phyloP scores from a whole-genome alignment of 164 flowering plant species.

The Echeveria elegans region DNA sequence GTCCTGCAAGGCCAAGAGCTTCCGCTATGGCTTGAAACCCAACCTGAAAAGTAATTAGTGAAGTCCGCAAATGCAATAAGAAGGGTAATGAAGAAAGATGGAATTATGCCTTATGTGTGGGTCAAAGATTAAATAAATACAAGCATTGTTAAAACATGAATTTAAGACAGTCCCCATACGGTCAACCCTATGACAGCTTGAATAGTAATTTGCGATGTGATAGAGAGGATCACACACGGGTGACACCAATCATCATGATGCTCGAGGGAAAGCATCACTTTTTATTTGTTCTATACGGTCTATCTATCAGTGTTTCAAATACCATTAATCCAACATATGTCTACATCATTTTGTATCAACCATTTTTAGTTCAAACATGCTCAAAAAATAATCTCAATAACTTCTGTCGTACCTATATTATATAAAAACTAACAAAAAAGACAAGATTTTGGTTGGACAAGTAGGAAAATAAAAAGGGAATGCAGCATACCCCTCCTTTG shows the following conservation, averaged over 20 bases:
- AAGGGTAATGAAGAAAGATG: background rate
- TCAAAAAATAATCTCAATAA: background rate
- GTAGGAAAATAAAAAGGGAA: slow-evolving; percentile 1
- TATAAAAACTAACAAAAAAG: background rate
- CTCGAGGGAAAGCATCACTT: background rate
- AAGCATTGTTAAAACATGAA: background rate
- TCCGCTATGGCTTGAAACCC: slow-evolving; percentile 99
- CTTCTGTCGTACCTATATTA: background rate
- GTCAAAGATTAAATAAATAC: background rate
- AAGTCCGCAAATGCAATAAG: background rate
- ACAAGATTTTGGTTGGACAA: background rate
- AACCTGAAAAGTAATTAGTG: slow-evolving; percentile 35
- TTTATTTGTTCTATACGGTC: no score
- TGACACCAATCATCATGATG: background rate
- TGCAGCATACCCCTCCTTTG: slow-evolving; percentile 94
- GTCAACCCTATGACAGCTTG: background rate
- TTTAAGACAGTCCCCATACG: background rate
- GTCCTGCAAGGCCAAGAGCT: slow-evolving; percentile 98
- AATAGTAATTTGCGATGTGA: background rate
- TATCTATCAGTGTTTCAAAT: no score
- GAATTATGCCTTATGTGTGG: no score
- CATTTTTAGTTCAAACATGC: background rate
- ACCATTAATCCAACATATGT: background rate
- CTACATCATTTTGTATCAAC: background rate
- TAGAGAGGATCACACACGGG: background rate